Evolutionary conservation across 169 alveolate species (phyloP).

Genomic region (Plasmodium reichenowi): DNA sequence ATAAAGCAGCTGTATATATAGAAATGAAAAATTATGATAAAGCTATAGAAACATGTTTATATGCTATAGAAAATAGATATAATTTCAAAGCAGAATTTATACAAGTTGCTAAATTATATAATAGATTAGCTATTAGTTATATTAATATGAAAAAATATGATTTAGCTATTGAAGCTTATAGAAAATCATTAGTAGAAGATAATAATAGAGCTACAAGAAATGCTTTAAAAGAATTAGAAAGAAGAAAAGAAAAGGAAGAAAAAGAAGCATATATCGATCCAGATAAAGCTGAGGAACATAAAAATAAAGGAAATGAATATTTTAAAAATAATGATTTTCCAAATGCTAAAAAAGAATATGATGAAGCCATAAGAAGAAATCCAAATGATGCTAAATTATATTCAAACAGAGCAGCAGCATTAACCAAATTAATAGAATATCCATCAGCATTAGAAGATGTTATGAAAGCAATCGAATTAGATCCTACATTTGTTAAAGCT

Average conservation of each 20-base stretch:
- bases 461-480: slow-evolving; percentile 93
- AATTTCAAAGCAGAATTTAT: slow-evolving; percentile 92
- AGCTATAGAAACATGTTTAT: slow-evolving; percentile 93
- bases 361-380: slow-evolving; percentile 97
- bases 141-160: slow-evolving; percentile 88
- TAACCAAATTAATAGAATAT: slow-evolving; percentile 95
- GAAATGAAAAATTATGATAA: slow-evolving; percentile 95
- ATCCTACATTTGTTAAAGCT: slow-evolving; percentile 96
- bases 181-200: slow-evolving; percentile 95
- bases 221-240: slow-evolving; percentile 94
- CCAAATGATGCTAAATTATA: slow-evolving; percentile 96
- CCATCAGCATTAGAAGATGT: slow-evolving; percentile 92
- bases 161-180: slow-evolving; percentile 93
- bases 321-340: slow-evolving; percentile 96
- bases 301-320: slow-evolving; percentile 92
- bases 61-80: slow-evolving; percentile 94
- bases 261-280: slow-evolving; percentile 96
- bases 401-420: slow-evolving; percentile 98
- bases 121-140: slow-evolving; percentile 92
- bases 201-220: slow-evolving; percentile 93
- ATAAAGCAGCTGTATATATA: slow-evolving; percentile 96
- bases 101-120: slow-evolving; percentile 90
- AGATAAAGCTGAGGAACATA: slow-evolving; percentile 95
- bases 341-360: slow-evolving; percentile 97
- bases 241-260: slow-evolving; percentile 92